Percentiles rank a stretch among this genome's conserved stretches.
Evolutionary conservation across 2,329 filamentous ascomycete species (phyloP).

Genomic region (Cladobotryum protrusum): DNA sequence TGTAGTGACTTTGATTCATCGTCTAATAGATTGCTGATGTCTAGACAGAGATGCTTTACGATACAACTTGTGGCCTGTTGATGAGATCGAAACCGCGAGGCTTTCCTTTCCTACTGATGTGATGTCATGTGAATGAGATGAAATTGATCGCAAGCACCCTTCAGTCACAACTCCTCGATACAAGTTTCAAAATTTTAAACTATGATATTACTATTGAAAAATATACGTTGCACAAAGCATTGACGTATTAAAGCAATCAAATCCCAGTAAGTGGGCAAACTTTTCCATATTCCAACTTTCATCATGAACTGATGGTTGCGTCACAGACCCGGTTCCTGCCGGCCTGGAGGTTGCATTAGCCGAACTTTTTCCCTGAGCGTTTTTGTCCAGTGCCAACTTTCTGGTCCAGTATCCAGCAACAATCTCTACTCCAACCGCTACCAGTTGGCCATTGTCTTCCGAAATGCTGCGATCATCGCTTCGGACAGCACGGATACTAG

Average conservation of each 20-base stretch:
- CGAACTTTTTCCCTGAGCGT: slow-evolving; percentile 40
- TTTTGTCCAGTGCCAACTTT: slow-evolving; percentile 31
- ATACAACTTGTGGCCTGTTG: no score
- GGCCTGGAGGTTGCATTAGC: slow-evolving; percentile 31
- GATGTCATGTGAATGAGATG: background rate
- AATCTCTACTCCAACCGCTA: slow-evolving; percentile 27
- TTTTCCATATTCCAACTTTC: no score
- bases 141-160: no score
- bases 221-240: no score
- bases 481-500: slow-evolving; percentile 56
- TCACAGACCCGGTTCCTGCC: slow-evolving; percentile 32
- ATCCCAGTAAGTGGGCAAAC: no score
- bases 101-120: no score
- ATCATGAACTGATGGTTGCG: slow-evolving; percentile 17
- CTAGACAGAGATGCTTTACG: slow-evolving; percentile 3
- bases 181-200: no score
- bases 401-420: slow-evolving; percentile 11
- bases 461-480: slow-evolving; percentile 65
- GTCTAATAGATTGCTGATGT: slow-evolving; percentile 25
- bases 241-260: no score
- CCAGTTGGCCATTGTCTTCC: slow-evolving; percentile 41
- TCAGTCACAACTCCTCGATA: no score
- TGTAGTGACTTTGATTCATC: slow-evolving; percentile 11
- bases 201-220: no score
- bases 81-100: no score